Percentiles rank a stretch among this genome's conserved stretches.
Conservation (phyloP, 2,329 filamentous ascomycete species). For the Cercospora nicotianae region DNA sequence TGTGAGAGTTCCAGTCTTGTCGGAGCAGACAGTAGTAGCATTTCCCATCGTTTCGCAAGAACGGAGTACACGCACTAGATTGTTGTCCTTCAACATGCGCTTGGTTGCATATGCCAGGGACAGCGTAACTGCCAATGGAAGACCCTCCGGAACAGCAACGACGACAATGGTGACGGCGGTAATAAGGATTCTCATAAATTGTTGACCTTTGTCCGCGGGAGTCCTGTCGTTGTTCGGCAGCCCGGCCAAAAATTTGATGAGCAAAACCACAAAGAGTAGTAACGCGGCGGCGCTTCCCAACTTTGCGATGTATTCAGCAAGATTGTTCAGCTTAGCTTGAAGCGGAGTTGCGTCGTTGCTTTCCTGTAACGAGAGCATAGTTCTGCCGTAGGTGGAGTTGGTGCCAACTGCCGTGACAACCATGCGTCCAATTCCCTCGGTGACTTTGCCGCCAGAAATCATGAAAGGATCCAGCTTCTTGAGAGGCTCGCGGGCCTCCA, state of each 20-base stretch:
- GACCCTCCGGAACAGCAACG: conserved; percentile 67
- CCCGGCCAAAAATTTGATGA: conserved; percentile 79
- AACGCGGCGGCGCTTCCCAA: conserved; percentile 74
- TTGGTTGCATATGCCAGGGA: conserved; percentile 68
- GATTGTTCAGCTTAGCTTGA: conserved; percentile 72
- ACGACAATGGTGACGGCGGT: conserved; percentile 67
- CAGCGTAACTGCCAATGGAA: conserved; percentile 67
- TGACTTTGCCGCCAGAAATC: conserved; percentile 79
- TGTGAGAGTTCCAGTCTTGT: conserved; percentile 74
- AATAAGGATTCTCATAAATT: conserved; percentile 64
- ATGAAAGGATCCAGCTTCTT: conserved; percentile 79
- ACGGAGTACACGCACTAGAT: conserved; percentile 65
- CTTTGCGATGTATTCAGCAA: conserved; percentile 80
- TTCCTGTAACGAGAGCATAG: conserved; percentile 74
- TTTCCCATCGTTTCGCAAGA: conserved; percentile 73
- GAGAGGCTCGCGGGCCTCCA: conserved; percentile 61
- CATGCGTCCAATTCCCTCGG: conserved; percentile 73
- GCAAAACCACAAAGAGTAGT: conserved; percentile 77
- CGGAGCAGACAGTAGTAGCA: conserved; percentile 74
- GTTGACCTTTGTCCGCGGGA: conserved; percentile 73
- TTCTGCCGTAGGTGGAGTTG: conserved; percentile 74
- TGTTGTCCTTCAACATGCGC: conserved; percentile 68
- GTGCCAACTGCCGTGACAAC: conserved; percentile 72
- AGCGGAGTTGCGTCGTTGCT: conserved; percentile 76
- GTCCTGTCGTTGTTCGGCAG: conserved; percentile 57